Conservation (phyloP, 345 rosid genomes). For the Linum lewisii region DNA sequence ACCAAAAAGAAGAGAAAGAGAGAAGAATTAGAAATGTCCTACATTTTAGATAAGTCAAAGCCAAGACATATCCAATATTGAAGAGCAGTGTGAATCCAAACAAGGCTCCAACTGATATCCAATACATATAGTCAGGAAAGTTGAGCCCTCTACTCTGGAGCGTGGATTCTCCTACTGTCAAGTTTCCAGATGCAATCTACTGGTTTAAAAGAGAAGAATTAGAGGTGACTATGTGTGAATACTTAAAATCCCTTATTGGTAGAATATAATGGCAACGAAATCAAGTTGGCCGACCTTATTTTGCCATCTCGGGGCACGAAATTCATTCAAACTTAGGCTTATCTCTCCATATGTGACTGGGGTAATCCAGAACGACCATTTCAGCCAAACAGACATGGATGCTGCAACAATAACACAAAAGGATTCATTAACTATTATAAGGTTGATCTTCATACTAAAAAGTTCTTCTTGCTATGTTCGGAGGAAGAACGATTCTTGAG, state of each 20-base stretch:
- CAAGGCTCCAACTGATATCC: slow-evolving; percentile 28
- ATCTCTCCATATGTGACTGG: slow-evolving; percentile 42
- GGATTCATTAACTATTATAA: too few species aligned
- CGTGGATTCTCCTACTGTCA: not conserved
- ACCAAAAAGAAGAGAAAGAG: not conserved
- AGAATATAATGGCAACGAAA: too few species aligned
- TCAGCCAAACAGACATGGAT: slow-evolving; percentile 37
- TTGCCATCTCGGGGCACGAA: slow-evolving; percentile 48
- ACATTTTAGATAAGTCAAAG: not conserved
- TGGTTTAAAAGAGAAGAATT: not conserved
- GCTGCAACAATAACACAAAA: slow-evolving; percentile 24
- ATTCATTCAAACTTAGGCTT: slow-evolving; percentile 33
- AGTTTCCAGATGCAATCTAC: not conserved
- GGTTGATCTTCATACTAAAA: too few species aligned
- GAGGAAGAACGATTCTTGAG: not conserved
- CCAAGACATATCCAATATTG: slow-evolving; percentile 6
- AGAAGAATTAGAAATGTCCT: not conserved
- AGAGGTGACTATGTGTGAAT: too few species aligned
- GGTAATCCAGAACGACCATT: slow-evolving; percentile 47
- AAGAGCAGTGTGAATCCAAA: not conserved
- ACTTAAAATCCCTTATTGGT: too few species aligned
- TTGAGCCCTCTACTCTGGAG: slow-evolving; percentile 6
- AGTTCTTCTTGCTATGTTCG: too few species aligned
- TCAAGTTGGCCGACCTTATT: slow-evolving; percentile 8
- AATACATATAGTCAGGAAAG: slow-evolving; percentile 30